Evolutionary conservation across 805 yeast genomes (phyloP).

Genomic region (Saturnispora gosingensis): DNA sequence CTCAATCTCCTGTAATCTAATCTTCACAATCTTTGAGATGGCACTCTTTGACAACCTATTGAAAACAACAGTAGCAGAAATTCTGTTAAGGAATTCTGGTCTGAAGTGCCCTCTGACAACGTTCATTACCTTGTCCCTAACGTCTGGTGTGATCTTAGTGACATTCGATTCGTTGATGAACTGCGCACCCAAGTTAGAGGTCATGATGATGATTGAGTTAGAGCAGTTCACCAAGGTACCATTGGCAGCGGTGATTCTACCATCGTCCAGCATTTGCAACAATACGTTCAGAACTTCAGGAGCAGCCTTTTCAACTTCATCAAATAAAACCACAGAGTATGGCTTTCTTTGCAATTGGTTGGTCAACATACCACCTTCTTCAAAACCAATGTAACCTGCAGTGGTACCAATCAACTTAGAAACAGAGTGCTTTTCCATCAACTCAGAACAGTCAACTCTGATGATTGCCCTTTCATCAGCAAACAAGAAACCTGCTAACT

Average conservation of each 20-base stretch:
- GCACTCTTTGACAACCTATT: conserved; percentile 88
- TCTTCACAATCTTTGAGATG: conserved; percentile 81
- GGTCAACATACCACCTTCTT: conserved; percentile 94
- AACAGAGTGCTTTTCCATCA: conserved; percentile 91
- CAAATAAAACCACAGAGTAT: conserved; percentile 91
- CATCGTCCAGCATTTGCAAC: conserved; percentile 91
- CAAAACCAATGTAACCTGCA: conserved; percentile 95
- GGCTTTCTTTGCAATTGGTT: conserved; percentile 88
- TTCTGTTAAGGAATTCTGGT: conserved; percentile 95
- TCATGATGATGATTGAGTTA: conserved; percentile 88
- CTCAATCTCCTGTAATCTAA: conserved; percentile 79
- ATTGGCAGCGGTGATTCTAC: conserved; percentile 87
- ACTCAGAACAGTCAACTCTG: conserved; percentile 94
- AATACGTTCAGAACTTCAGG: conserved; percentile 93
- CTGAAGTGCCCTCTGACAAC: conserved; percentile 85
- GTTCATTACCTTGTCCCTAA: conserved; percentile 72
- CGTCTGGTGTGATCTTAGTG: conserved; percentile 54
- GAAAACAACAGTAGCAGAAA: conserved; percentile 86
- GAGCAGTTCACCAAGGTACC: conserved; percentile 93
- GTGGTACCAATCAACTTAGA: conserved; percentile 95
- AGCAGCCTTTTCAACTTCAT: conserved; percentile 97
- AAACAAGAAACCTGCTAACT: conserved; percentile 90
- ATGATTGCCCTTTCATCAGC: conserved; percentile 96
- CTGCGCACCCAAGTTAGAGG: conserved; percentile 95
- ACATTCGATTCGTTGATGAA: conserved; percentile 58